phyloP scores from a whole-genome alignment of 2,329 filamentous ascomycete species.

The Cryphonectria nitschkei region DNA sequence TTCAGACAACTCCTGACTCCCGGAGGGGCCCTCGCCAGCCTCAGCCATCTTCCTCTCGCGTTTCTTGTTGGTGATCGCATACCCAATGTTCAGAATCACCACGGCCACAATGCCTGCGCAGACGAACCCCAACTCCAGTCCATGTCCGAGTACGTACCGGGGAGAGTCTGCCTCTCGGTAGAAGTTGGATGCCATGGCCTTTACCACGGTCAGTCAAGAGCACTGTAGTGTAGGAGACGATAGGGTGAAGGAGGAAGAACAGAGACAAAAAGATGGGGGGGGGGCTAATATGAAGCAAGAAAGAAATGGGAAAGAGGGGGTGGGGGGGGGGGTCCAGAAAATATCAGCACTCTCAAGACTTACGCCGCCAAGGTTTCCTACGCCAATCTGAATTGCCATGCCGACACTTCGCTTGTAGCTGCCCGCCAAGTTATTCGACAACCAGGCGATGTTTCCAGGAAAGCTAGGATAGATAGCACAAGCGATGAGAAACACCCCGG shows the following conservation, averaged over 20 bases:
- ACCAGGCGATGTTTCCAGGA: constrained; percentile 78
- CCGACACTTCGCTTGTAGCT: constrained; percentile 66
- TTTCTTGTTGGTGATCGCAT: neutral
- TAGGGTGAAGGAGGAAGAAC: constrained; percentile 58
- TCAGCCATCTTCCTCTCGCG: neutral
- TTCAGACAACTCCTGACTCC: neutral
- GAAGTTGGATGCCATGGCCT: constrained; percentile 75
- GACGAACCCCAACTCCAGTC: neutral
- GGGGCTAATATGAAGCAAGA: too few species aligned
- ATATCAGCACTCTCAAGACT: constrained; percentile 35
- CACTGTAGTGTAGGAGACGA: neutral
- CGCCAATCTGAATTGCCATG: constrained; percentile 66
- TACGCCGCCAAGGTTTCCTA: constrained; percentile 63
- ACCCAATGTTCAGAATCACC: neutral
- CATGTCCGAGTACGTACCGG: constrained; percentile 49
- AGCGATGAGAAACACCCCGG: constrained; percentile 75
- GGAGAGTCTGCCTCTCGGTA: constrained; percentile 59
- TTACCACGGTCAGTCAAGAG: constrained; percentile 35
- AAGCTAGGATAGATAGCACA: constrained; percentile 81
- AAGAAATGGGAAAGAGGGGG: neutral
- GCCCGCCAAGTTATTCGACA: constrained; percentile 74
- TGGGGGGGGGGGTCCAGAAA: too few species aligned
- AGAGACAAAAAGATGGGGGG: constrained; percentile 57
- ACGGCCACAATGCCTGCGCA: neutral
- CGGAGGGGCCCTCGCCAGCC: neutral